A percentile compares a stretch with the other conserved stretches of the same genome.
Evolutionary conservation across 192 early-diverging fungal species (phyloP).

Genomic region (Coemansia sp.): DNA sequence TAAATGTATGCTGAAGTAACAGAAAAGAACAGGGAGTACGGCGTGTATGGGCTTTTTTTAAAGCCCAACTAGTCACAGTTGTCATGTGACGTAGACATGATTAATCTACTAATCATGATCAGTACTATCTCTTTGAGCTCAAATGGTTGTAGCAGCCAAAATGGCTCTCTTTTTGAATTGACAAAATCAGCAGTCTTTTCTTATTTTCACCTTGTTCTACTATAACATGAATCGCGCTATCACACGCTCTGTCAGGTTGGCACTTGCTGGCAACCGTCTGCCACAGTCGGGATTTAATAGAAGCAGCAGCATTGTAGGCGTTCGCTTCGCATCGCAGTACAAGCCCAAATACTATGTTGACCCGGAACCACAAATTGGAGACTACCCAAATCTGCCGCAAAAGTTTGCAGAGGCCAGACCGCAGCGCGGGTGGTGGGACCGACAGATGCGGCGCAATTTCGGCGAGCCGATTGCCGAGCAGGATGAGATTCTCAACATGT

Average conservation of each 20-base stretch:
- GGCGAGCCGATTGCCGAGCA: slow-evolving; percentile 69
- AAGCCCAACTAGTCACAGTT: too few species aligned
- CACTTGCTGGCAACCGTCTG: slow-evolving; percentile 6
- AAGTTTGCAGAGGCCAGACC: slow-evolving; percentile 60
- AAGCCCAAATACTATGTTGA: slow-evolving; percentile 43
- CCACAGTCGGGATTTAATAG: background rate
- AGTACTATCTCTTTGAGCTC: too few species aligned
- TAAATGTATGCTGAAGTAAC: too few species aligned
- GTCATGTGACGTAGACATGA: background rate
- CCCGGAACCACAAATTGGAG: slow-evolving; percentile 71
- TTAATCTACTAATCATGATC: too few species aligned
- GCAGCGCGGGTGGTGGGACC: slow-evolving; percentile 66
- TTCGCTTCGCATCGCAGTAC: slow-evolving; percentile 28
- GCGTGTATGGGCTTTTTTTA: too few species aligned
- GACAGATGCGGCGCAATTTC: slow-evolving; percentile 74
- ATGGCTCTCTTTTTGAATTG: too few species aligned
- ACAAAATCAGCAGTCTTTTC: too few species aligned
- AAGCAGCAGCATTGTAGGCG: background rate
- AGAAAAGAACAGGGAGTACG: too few species aligned
- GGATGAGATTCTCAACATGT: slow-evolving; percentile 67
- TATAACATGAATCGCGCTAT: too few species aligned
- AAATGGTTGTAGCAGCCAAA: too few species aligned
- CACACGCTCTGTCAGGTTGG: background rate
- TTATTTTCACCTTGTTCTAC: too few species aligned
- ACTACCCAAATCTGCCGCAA: slow-evolving; percentile 71